Evolutionary conservation across 495 filamentous ascomycete genomes (phyloP).

Genomic region (Penicillium pancosmium): DNA sequence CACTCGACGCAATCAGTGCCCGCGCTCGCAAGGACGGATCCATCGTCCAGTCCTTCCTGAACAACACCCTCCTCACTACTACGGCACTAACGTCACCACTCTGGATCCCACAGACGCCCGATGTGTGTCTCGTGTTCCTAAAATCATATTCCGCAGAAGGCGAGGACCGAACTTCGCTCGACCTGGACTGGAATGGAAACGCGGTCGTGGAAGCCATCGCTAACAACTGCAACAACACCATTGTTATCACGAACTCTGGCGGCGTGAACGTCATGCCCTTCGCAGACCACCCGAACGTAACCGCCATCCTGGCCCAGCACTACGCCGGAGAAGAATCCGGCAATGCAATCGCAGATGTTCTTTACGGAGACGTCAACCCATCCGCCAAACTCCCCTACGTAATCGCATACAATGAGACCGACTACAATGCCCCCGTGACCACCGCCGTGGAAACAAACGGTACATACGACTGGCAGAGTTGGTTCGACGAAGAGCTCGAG

Average conservation of each 20-base stretch:
- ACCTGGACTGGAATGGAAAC: conserved; percentile 54
- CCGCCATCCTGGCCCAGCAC: conserved; percentile 62
- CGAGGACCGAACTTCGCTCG: conserved; percentile 56
- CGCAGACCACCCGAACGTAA: conserved; percentile 64
- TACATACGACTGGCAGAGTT: conserved; percentile 51
- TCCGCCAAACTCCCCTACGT: conserved; percentile 74
- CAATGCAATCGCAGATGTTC: conserved; percentile 54
- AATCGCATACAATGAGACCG: conserved; percentile 62
- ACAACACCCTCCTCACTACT: conserved; percentile 41
- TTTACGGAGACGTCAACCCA: conserved; percentile 62
- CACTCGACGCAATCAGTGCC: conserved; percentile 60
- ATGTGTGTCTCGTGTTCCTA: conserved; percentile 63
- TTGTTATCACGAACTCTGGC: conserved; percentile 64
- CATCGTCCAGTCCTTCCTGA: conserved; percentile 38
- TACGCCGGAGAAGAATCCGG: conserved; percentile 65
- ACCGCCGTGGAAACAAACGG: conserved; percentile 39
- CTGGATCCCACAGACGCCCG: conserved; percentile 43
- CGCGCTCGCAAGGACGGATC: conserved; percentile 57
- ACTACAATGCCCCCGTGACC: conserved; percentile 67
- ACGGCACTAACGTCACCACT: conserved; percentile 45
- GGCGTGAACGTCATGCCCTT: conserved; percentile 62
- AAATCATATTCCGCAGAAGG: conserved; percentile 60
- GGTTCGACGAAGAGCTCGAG: conserved; percentile 66
- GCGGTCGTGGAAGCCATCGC: conserved; percentile 60
- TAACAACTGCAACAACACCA: conserved; percentile 57